Conservation (phyloP, 805 yeast species). For the Nakazawaea sp. region DNA sequence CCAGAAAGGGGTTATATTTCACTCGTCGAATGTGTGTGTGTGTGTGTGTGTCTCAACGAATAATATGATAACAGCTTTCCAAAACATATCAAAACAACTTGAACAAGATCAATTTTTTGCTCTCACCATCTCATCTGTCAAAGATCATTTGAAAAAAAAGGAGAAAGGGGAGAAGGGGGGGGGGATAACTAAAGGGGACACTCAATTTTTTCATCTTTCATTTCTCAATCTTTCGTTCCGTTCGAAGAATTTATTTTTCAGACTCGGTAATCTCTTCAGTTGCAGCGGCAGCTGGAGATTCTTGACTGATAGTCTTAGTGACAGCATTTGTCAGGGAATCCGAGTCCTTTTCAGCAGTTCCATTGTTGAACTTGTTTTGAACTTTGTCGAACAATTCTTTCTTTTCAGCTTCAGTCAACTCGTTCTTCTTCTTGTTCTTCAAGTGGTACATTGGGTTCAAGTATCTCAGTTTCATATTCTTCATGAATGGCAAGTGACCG, state of each 20-base stretch:
- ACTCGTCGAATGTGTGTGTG: no score
- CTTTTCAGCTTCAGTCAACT: conserved; percentile 45
- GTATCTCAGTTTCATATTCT: conserved; percentile 37
- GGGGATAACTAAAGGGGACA: conserved; percentile 6
- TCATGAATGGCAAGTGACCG: conserved; percentile 73
- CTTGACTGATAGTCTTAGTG: neutral
- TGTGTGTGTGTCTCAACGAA: conserved; percentile 5
- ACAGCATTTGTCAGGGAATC: conserved; percentile 2
- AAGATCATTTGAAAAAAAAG: no score
- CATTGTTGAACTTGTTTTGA: conserved; percentile 20
- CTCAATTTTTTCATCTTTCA: conserved; percentile 5
- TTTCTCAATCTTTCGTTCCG: no score
- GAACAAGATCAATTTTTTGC: no score
- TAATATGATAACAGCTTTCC: neutral
- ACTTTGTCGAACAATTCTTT: conserved; percentile 43
- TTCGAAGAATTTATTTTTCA: no score
- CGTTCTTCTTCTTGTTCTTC: conserved; percentile 59
- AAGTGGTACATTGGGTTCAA: conserved; percentile 71
- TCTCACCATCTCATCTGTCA: no score
- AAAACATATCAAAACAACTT: neutral
- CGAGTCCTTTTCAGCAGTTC: conserved; percentile 2
- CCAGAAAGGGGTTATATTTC: no score
- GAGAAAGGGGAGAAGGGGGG: conserved; percentile 3
- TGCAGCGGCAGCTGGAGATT: neutral
- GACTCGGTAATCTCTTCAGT: no score